Evolutionary conservation across 768 basidiomycete species (phyloP), one percentile per base, ranked within the genome.

Genomic region (Lactarius sanguifluus): DNA sequence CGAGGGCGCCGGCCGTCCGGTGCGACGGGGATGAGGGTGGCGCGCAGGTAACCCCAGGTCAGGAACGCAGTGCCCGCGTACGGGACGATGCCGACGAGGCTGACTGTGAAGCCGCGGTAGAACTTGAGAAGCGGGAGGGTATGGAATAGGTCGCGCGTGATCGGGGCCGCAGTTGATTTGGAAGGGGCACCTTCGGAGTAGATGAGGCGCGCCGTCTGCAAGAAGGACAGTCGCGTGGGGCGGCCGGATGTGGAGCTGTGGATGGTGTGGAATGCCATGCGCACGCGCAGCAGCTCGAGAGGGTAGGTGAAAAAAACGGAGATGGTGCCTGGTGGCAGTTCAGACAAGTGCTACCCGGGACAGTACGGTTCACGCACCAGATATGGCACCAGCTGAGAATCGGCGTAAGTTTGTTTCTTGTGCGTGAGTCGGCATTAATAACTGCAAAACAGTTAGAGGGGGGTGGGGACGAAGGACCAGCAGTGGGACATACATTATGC

Each of bases 51-150:
- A 50, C 91, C 96, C 89, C 94, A 98, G 38, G 89, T 87, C 56
- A 98, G 83, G 81, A 98, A 98, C 15, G 92, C 93, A 2, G 94
- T 92, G 23, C 96, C 96, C 3, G 95, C 94, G 72, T 98, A 98
- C 6, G 96, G 96, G 38, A 98, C 81, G 84, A 98, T 98, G 55
- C 97, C 96, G 15, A 86, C 76, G 45, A 98, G 77, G 25, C 95
- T 95, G 34, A 97, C 94, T 8, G 88, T 88, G 78, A 98, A 98
- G n/a, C 97, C 96, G 25, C 97, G 91, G 75, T 98, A 99, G 78
- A 98, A 94, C 73, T 96, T 92, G 63, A 95, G 82, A 61, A 93
- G 74, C 18, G 91, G 90, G 72, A 90, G 85, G 15, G 83, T 83
- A 54, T 83, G 78, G 71, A 95, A 83, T 59, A 69, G 73, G 66